Evolutionary conservation across 2,329 filamentous ascomycete genomes (phyloP), one percentile per base, ranked within the genome.

Genomic region (Pseudofabraea citricarpa): DNA sequence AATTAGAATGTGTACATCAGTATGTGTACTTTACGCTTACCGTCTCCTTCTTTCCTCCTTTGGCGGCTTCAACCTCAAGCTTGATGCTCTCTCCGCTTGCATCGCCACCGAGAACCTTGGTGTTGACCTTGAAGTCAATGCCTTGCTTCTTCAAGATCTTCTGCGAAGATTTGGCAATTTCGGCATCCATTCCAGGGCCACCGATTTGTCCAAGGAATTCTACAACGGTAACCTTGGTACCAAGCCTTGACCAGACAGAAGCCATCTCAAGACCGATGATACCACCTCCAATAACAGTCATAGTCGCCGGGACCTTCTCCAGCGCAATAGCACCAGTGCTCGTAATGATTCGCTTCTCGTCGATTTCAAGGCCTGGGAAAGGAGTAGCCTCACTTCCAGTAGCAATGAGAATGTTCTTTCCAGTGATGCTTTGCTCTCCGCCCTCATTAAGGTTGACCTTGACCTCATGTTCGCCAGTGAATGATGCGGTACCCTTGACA

Each of bases 261-360:
- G 74, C 89, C 93, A 98, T 98, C 72, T 98, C 93, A 32, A 98
- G 81, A 64, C 93, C 93, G 62, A 98, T 98, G 67, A 98, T 98
- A 67, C 93, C 93, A 65, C 93, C 93, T 57, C 93, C 93, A 64
- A 98, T 96, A 59, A 98, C 93, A 52, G 94, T 75, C 87, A 98
- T 85, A 71, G 87, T 93, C 77, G 96, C 90, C 33, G 93, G 93
- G 27, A 98, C 87, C 74, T 95, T 79, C 60, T 88, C 77, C 49
- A 98, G 77, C 31, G 90, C 78, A 62, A 98, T 85, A 54, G 93
- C 93, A 54, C 93, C 93, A 41, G 93, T 98, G 74, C 90, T 96
- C 59, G 90, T 95, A 63, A 98, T 81, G 59, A 98, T 89, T 66
- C 87, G 87, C 84, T 96, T 89, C 81, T 98, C 93, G 62, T 98